Base-by-base conservation (phyloP, 345 rosid species). In the Populus euphratica region DNA sequence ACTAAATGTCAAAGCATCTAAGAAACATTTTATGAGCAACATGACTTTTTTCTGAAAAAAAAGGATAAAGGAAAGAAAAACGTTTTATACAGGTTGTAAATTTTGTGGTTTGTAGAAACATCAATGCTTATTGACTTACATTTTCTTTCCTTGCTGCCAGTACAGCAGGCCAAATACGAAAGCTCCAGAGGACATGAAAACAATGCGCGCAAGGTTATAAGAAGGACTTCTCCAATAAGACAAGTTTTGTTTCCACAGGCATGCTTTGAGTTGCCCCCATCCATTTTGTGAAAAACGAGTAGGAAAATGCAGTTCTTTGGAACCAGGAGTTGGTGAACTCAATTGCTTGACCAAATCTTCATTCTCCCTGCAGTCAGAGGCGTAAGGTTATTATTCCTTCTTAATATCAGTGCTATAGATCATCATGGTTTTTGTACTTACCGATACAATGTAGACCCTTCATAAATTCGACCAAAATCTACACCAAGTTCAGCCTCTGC, bases 211-310 rank as follows among this genome's bases (percentile, higher is more conserved):
- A 69, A 93, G 75, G 77, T 94, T 94, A 82, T 91, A 92, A 11
- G 91, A 72, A 65, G 97, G 97, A 72, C 89, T 91, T 87, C 96
- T 90, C 97, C 98, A 94, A 38, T 94, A 90, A n/a, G 98, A 89
- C 52, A 90, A 77, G 43, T 86, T 79, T 77, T 82, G 93, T 81
- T 94, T 94, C 98, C 98, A 92, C 20, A 94, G 68, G 82, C 94
- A 92, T 54, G 85, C 83, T 78, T 85, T 89, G 83, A 94, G 88
- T 68, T 92, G 98, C 68, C 74, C 97, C 91, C 86, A 84, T 52
- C 86, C 85, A 21, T 82, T 89, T 69, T 86, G 92, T 0, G 94
- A 76, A 77, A 81, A 90, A 10, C 78, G 79, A 0, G 76, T 78
- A 17, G 86, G 78, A 78, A 92, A 94, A 79, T 81, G 85, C 79